These are phyloP conservation scores for Rutstroemia sp. DNA, from an alignment of 2,329 filamentous ascomycete species.

Conservation along the genomic window DNA sequence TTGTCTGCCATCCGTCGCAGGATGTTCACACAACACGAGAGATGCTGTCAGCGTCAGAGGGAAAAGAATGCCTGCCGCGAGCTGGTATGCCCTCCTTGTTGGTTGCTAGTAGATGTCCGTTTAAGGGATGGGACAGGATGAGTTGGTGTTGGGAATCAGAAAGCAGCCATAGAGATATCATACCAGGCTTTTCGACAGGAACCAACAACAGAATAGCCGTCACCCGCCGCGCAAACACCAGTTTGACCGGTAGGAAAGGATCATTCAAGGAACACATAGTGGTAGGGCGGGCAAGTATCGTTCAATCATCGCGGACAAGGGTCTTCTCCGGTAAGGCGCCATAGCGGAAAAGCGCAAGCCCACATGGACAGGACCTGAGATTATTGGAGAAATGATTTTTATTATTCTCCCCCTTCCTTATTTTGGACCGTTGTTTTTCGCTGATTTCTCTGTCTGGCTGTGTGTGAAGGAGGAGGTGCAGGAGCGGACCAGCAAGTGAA, in stretches of 20 bases:
- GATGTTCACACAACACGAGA: slow-evolving; percentile 13
- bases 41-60: slow-evolving; percentile 7
- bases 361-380: slow-evolving; percentile 21
- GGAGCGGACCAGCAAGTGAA: neutral
- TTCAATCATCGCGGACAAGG: slow-evolving; percentile 15
- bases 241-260: slow-evolving; percentile 9
- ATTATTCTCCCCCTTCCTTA: neutral
- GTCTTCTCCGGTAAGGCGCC: slow-evolving; percentile 13
- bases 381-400: slow-evolving; percentile 4
- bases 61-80: slow-evolving; percentile 15
- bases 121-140: slow-evolving; percentile 17
- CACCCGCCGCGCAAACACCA: slow-evolving; percentile 16
- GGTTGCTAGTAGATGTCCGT: slow-evolving; percentile 14
- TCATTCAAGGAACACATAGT: slow-evolving; percentile 17
- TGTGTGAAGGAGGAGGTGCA: neutral
- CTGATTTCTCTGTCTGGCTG: neutral
- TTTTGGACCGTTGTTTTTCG: neutral
- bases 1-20: slow-evolving; percentile 22
- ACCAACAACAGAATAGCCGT: slow-evolving; percentile 16
- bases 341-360: slow-evolving; percentile 16
- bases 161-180: slow-evolving; percentile 18
- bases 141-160: slow-evolving; percentile 16
- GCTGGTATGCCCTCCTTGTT: slow-evolving; percentile 22
- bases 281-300: slow-evolving; percentile 20
- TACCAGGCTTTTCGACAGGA: slow-evolving; percentile 16